Percentiles rank a stretch among this genome's conserved stretches.
phyloP scores from a whole-genome alignment of 1,139 yeast genomes.

The Debaryomyces sp. region DNA sequence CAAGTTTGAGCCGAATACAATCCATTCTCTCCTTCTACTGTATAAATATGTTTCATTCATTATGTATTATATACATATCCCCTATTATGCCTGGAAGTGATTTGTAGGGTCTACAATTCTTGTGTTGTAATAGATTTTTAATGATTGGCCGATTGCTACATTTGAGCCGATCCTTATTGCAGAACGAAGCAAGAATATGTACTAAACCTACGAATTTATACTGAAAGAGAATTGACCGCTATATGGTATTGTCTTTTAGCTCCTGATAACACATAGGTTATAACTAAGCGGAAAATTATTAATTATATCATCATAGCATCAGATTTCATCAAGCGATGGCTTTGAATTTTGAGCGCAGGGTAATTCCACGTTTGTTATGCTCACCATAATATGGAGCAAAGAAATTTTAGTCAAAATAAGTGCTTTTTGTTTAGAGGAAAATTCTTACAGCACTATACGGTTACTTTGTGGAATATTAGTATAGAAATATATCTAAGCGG shows the following conservation, averaged over 20 bases:
- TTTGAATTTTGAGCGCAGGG: slow-evolving; percentile 5
- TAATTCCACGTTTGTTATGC: slow-evolving; percentile 6
- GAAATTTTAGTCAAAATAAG: neutral
- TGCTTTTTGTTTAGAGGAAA: neutral
- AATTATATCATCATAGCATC: neutral
- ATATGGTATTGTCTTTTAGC: neutral
- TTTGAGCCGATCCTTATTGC: neutral
- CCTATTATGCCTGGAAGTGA: neutral
- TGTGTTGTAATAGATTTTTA: neutral
- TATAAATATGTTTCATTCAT: neutral
- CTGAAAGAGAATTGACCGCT: neutral
- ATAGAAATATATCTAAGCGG: neutral
- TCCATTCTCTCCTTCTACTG: neutral
- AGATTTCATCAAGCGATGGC: neutral
- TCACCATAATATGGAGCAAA: slow-evolving; percentile 2
- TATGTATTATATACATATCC: neutral
- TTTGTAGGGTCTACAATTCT: neutral
- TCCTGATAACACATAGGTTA: neutral
- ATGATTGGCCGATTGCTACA: neutral
- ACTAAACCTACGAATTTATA: neutral
- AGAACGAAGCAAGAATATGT: neutral
- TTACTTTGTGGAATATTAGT: neutral
- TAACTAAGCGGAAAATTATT: neutral
- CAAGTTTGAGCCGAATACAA: neutral
- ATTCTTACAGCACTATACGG: neutral